A percentile compares a stretch with the other conserved stretches of the same genome.
Evolutionary conservation across 768 basidiomycete species (phyloP).

Genomic region (Podaxis carcinomalis): DNA sequence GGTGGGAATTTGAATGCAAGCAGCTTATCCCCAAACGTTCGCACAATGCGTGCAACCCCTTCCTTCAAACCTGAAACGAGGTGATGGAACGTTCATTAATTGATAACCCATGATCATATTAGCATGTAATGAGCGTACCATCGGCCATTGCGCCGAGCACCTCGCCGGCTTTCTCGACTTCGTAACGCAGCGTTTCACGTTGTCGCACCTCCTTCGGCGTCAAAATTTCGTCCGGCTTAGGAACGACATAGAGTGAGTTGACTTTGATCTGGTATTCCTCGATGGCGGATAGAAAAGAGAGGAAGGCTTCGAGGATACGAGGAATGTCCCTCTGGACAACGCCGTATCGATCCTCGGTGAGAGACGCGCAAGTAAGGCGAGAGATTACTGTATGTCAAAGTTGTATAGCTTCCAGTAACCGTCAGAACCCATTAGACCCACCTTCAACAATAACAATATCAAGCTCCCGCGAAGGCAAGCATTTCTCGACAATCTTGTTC

Average conservation of each 20-base stretch:
- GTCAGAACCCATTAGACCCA: constrained; percentile 21
- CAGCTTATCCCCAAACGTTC: constrained; percentile 73
- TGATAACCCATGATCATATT: neutral
- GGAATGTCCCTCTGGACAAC: constrained; percentile 84
- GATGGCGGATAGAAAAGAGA: constrained; percentile 60
- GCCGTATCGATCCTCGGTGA: constrained; percentile 78
- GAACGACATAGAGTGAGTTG: constrained; percentile 32
- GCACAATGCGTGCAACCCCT: constrained; percentile 58
- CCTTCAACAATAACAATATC: constrained; percentile 63
- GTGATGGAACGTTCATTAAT: neutral
- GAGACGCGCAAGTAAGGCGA: constrained; percentile 63
- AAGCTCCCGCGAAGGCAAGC: constrained; percentile 56
- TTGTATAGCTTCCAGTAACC: neutral
- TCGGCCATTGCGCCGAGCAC: constrained; percentile 49
- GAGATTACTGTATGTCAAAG: constrained; percentile 50
- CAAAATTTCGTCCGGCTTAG: constrained; percentile 29
- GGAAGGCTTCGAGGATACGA: constrained; percentile 71
- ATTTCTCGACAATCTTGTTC: constrained; percentile 47
- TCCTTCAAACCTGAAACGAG: constrained; percentile 53
- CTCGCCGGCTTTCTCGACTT: constrained; percentile 54
- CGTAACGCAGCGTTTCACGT: constrained; percentile 35
- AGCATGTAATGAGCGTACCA: constrained; percentile 39
- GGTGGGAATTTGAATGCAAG: constrained; percentile 76
- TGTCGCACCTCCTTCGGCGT: constrained; percentile 31
- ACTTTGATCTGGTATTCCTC: constrained; percentile 63